These are phyloP conservation scores for Trametes coccinea DNA, from an alignment of 768 basidiomycete genomes.

Conservation along the genomic window DNA sequence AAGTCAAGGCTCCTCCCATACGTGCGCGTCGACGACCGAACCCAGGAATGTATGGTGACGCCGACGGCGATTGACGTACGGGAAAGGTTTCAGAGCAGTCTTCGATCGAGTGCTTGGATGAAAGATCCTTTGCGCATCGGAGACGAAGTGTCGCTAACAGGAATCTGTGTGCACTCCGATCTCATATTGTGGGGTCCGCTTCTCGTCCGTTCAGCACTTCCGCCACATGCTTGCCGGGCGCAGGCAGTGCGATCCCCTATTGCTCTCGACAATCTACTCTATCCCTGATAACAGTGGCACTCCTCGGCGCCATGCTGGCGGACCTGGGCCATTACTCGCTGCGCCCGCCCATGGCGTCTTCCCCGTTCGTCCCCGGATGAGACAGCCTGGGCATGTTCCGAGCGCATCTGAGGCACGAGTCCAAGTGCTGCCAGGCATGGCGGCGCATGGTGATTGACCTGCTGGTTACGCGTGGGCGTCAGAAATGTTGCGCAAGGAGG, in stretches of 20 bases:
- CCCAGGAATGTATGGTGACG: background rate
- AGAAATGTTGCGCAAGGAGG: background rate
- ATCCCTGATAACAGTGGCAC: background rate
- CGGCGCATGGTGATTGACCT: conserved; percentile 4
- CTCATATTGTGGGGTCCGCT: background rate
- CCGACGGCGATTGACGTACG: conserved; percentile 13
- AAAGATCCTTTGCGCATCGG: conserved; percentile 13
- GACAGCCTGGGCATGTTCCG: background rate
- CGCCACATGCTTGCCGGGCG: background rate
- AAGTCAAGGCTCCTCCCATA: background rate
- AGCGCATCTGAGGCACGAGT: background rate
- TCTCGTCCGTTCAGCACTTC: background rate
- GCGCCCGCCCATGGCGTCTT: background rate
- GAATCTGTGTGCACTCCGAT: background rate
- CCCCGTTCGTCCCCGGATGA: background rate
- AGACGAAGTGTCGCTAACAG: conserved; percentile 5
- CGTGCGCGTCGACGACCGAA: background rate
- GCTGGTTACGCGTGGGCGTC: conserved; percentile 1
- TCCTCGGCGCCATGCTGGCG: background rate
- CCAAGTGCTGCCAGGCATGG: background rate
- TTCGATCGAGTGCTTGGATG: conserved; percentile 1
- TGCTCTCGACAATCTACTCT: no score
- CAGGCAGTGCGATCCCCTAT: background rate
- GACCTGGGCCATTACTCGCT: background rate
- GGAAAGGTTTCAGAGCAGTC: background rate